These are phyloP conservation scores for Sphagnum fallax DNA, from an alignment of 228 moss, liverwort and hornwort species.

Conservation along the genomic window DNA sequence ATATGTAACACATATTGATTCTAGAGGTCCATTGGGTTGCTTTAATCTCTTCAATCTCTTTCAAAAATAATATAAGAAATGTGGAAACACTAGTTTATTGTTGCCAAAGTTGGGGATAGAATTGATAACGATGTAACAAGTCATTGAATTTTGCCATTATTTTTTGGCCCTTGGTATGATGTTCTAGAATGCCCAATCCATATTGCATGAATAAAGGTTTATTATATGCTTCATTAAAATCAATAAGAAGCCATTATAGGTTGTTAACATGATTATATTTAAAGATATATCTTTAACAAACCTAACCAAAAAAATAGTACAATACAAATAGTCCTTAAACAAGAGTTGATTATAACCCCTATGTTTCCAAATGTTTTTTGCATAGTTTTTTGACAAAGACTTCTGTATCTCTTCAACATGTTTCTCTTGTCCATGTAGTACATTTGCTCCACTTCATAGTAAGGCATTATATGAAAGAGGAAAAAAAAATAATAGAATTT, in stretches of 20 bases:
- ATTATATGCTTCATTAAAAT: conserved; percentile 23
- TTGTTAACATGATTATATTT: no score
- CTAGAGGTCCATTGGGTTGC: no score
- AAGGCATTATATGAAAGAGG: no score
- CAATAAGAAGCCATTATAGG: no score
- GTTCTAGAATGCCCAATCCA: conserved; percentile 69
- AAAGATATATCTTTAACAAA: no score
- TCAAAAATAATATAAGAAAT: background rate
- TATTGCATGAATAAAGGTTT: conserved; percentile 70
- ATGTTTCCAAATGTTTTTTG: conserved; percentile 76
- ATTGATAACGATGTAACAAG: conserved; percentile 59
- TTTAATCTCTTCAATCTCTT: no score
- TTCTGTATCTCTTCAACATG: conserved; percentile 61
- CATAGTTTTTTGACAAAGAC: conserved; percentile 44
- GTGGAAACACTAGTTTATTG: conserved; percentile 58
- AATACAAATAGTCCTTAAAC: conserved; percentile 25
- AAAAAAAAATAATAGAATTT: no score
- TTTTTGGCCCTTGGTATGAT: conserved; percentile 70
- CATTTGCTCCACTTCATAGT: no score
- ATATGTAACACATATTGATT: no score
- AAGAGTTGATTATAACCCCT: conserved; percentile 78
- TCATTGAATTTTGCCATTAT: conserved; percentile 75
- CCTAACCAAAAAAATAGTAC: no score
- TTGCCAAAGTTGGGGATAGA: conserved; percentile 90
- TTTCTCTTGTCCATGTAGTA: conserved; percentile 40